Evolutionary conservation across 768 basidiomycete species (phyloP).

Genomic region (Boletus rubroflammeus): DNA sequence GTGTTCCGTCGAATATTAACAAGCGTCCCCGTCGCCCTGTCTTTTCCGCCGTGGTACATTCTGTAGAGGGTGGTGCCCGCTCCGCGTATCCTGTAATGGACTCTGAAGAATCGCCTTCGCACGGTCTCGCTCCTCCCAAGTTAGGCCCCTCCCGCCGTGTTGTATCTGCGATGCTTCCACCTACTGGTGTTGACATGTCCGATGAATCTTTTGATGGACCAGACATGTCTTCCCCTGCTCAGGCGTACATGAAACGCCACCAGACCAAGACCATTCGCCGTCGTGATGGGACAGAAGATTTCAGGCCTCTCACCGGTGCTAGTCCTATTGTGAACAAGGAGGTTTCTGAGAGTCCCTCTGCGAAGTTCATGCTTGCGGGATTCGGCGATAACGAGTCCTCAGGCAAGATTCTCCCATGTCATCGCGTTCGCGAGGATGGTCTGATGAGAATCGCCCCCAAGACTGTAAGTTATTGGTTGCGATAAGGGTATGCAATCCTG

Average conservation of each 20-base stretch:
- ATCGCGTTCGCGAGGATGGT: conserved; percentile 91
- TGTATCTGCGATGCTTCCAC: conserved; percentile 68
- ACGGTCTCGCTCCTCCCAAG: conserved; percentile 21
- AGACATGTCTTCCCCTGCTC: conserved; percentile 77
- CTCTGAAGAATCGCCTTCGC: conserved; percentile 28
- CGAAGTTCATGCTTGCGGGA: conserved; percentile 56
- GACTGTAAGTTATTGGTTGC: conserved; percentile 55
- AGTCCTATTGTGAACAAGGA: conserved; percentile 45
- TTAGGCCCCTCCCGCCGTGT: conserved; percentile 61
- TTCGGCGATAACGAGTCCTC: conserved; percentile 92
- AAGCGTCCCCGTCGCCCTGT: conserved; percentile 66
- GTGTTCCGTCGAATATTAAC: conserved; percentile 48
- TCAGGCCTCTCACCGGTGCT: conserved; percentile 68
- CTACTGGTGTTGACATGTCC: conserved; percentile 44
- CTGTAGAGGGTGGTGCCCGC: conserved; percentile 38
- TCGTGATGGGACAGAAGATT: conserved; percentile 80
- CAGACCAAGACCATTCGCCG: conserved; percentile 73
- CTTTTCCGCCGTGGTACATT: conserved; percentile 58
- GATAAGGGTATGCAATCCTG: not conserved
- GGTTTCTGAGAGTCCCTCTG: conserved; percentile 54
- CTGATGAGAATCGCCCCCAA: conserved; percentile 81
- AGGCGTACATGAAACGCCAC: conserved; percentile 75
- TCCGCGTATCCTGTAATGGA: conserved; percentile 44
- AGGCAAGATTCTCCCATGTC: conserved; percentile 93
- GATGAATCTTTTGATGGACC: conserved; percentile 48